Evolutionary conservation across 805 yeast genomes (phyloP).

Genomic region (Scheffersomyces lignosus): DNA sequence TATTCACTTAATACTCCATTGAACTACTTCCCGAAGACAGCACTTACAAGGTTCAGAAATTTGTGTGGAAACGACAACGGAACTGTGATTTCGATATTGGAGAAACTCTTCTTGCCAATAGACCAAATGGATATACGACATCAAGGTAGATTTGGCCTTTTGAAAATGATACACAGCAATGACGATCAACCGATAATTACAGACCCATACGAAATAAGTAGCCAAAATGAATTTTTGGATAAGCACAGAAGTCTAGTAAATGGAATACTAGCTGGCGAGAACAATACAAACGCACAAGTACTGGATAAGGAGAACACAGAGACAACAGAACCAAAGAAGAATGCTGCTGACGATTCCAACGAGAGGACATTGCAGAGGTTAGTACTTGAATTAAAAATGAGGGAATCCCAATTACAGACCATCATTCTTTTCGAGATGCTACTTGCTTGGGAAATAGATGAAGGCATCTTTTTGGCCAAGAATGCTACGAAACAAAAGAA

Average conservation of each 20-base stretch:
- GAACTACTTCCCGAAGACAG: slow-evolving; percentile 49
- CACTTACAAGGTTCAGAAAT: slow-evolving; percentile 45
- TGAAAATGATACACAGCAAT: slow-evolving; percentile 11
- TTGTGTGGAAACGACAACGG: slow-evolving; percentile 33
- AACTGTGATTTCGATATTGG: slow-evolving; percentile 21
- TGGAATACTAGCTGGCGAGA: too few relatives aligned
- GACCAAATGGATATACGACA: slow-evolving; percentile 47
- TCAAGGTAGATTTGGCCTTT: slow-evolving; percentile 27
- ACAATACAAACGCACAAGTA: too few relatives aligned
- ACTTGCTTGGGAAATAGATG: slow-evolving; percentile 32
- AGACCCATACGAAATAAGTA: slow-evolving; percentile 5
- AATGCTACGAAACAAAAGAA: slow-evolving; percentile 27
- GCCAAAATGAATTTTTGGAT: too few relatives aligned
- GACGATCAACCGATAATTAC: slow-evolving; percentile 6
- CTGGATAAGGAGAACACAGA: too few relatives aligned
- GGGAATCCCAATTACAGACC: slow-evolving; percentile 59
- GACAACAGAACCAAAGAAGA: too few relatives aligned
- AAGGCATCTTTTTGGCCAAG: slow-evolving; percentile 28
- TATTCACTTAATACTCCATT: slow-evolving; percentile 42
- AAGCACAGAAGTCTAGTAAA: too few relatives aligned
- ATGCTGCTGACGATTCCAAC: slow-evolving; percentile 10
- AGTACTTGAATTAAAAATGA: slow-evolving; percentile 43
- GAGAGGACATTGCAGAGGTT: slow-evolving; percentile 26
- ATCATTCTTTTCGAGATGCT: slow-evolving; percentile 49
- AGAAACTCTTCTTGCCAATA: slow-evolving; percentile 29